A percentile compares a stretch with the other conserved stretches of the same genome.
These are phyloP conservation scores for Colletotrichum sp. DNA, from an alignment of 2,329 filamentous ascomycete species.

Conservation along the genomic window DNA sequence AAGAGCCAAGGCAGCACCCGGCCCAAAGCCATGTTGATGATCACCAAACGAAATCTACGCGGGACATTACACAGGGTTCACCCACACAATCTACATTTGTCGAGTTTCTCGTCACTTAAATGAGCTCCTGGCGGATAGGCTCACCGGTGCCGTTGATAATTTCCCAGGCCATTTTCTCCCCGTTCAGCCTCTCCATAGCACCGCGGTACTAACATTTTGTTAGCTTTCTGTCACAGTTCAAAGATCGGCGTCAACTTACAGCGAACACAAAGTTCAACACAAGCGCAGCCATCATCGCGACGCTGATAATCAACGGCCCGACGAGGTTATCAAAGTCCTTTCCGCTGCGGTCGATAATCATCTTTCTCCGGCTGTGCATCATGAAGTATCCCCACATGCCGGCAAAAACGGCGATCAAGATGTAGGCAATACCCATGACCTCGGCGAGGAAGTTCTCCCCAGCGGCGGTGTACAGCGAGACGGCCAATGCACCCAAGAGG, in stretches of 20 bases:
- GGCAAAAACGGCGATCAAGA: slow-evolving; percentile 80
- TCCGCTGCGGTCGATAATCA: slow-evolving; percentile 86
- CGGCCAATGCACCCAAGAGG: slow-evolving; percentile 80
- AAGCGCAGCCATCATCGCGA: slow-evolving; percentile 78
- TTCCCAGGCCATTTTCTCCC: not conserved
- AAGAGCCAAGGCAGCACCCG: not conserved
- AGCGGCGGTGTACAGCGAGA: slow-evolving; percentile 89
- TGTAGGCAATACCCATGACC: slow-evolving; percentile 82
- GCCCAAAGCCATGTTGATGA: not conserved
- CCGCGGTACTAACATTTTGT: slow-evolving; percentile 5
- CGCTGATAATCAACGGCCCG: slow-evolving; percentile 83
- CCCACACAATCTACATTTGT: not conserved
- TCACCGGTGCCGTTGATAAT: not conserved
- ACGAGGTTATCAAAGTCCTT: slow-evolving; percentile 91
- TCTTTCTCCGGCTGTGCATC: slow-evolving; percentile 73
- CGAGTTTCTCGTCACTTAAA: slow-evolving; percentile 21
- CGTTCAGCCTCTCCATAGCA: slow-evolving; percentile 14
- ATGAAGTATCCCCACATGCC: slow-evolving; percentile 88
- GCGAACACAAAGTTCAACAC: slow-evolving; percentile 90
- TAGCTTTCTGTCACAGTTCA: not conserved
- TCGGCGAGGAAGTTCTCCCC: slow-evolving; percentile 79
- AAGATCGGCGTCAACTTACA: slow-evolving; percentile 49
- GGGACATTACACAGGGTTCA: not conserved
- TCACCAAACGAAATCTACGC: not conserved
- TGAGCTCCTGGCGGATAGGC: slow-evolving; percentile 33